Evolutionary conservation across 2,329 filamentous ascomycete species (phyloP), one percentile per base, ranked within the genome.

Genomic region (Penicillium sumatraense): DNA sequence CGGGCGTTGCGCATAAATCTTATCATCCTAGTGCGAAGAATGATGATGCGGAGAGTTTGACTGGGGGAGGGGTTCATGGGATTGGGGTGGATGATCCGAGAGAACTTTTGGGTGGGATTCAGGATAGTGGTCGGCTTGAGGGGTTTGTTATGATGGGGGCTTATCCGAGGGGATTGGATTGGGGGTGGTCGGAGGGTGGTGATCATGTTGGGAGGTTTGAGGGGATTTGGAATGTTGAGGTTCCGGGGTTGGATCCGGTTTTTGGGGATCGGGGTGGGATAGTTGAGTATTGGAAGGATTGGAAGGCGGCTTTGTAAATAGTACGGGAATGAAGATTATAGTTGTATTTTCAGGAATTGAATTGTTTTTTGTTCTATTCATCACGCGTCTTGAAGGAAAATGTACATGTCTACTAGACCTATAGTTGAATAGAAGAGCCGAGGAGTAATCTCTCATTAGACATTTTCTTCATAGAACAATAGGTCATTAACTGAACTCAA

Each of bases 251-350:
- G 27, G 45, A 48, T 35, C 45, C 45, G 21, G 7, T 33, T 35
- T 21, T 48, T 13, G 45, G 45, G 9, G 7, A 2, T 10, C 16
- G 35, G 10, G 45, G 45, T 20, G 45, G 45, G 33, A 48, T 48
- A n/a, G 35, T 35, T 21, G 18, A 48, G n/a, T 48, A 48, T 16
- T 48, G 45, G 45, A 48, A 35, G 31, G n/a, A n/a, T n/a, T n/a
- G n/a, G n/a, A n/a, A n/a, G n/a, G n/a, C n/a, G n/a, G n/a, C n/a
- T n/a, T n/a, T n/a, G n/a, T n/a, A n/a, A n/a, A n/a, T n/a, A n/a
- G n/a, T n/a, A n/a, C n/a, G n/a, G n/a, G n/a, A n/a, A n/a, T n/a
- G n/a, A n/a, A n/a, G n/a, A n/a, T n/a, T n/a, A n/a, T n/a, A n/a
- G n/a, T n/a, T n/a, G n/a, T n/a, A n/a, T n/a, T n/a, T n/a, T n/a